Base-by-base conservation (phyloP, 1,284 basidiomycete species). In the Austropuccinia psidii region DNA sequence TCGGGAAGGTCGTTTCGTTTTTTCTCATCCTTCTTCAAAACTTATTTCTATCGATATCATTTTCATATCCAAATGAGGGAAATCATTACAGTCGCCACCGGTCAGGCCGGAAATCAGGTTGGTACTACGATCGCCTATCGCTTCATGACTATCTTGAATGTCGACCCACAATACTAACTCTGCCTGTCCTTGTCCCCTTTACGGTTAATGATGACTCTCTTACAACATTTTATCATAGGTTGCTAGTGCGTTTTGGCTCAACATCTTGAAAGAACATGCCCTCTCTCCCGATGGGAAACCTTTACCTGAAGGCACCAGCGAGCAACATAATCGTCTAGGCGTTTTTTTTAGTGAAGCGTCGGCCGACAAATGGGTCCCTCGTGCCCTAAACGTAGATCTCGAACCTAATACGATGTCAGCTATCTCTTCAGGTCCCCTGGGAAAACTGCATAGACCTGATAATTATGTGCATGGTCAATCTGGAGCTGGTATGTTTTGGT, bases 221-320 rank as follows among this genome's bases (percentile, higher is more conserved):
- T 45, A 13, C 13, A n/a, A 13, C 65, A 35, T 37, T 27, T 45
- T 54, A 24, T 72, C 50, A 21, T 43, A 77, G 76, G 85, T 89
- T 47, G 89, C 89, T 65, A 89, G 89, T 79, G 83, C 83, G 55
- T 91, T 91, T 78, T 91, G 89, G 89, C 83, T 85, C 75, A 86
- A 87, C 85, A 83, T 90, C 61, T 83, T 91, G n/a, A 86, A 86
- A 13, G 89, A 91, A 81, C 89, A 91, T 81, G 89, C 89, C 0
- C 83, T 91, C 43, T 86, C 90, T 78, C 81, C 85, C 21, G 82
- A 84, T 29, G 89, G 90, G 79, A 89, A 90, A 78, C 76, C 86
- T 79, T n/a, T 39, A 37, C 73, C 58, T 45, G 60, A 55, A 62
- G 70, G 43, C 39, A 73, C 58, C 43, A 52, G 45, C 19, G 78